Evolutionary conservation across 2,329 filamentous ascomycete genomes (phyloP), one percentile per base, ranked within the genome.

Genomic region (Cyphellophora europaea): DNA sequence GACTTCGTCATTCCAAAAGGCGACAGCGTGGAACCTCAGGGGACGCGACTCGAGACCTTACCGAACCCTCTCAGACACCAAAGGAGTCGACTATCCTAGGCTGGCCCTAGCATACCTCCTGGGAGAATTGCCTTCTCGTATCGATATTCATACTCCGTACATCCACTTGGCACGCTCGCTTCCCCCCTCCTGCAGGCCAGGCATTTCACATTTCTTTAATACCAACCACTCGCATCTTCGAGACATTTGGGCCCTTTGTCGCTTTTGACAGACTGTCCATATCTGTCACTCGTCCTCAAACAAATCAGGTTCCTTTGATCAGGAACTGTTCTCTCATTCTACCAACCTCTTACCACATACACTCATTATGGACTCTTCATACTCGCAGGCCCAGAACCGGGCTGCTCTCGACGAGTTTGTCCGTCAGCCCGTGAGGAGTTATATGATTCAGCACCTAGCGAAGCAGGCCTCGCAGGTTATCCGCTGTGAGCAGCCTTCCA

Each of bases 331-430:
- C 28, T 16, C 19, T 33, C 21, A 21, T n/a, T 23, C 12, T 17
- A 36, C 25, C 25, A 19, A 23, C 27, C 23, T 35, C 31, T 37
- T 15, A 19, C 13, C 14, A 17, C 32, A 27, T 15, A 33, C 30
- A 23, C 12, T 19, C 36, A 42, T 16, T 32, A 49, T 50, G 47
- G 42, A 40, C 15, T 40, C 44, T 19, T 32, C 33, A 18, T 34
- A 44, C 27, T 43, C 42, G 16, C 31, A 38, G 21, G 42, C 45
- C 28, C 49, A 51, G 40, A 65, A 67, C 48, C 49, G 57, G 44
- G 56, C 57, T 13, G 65, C 65, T 21, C 53, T 69, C 38, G 61
- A 66, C 27, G 59, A 66, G 39, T 68, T 69, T 37, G 56, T 68
- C 36, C 57, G 57, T 35, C 53, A 57, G 28, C 62, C 64, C n/a